Percentiles rank a stretch among this genome's conserved stretches.
Evolutionary conservation across 495 filamentous ascomycete species (phyloP).

Genomic region (Aspergillus conjunctus): DNA sequence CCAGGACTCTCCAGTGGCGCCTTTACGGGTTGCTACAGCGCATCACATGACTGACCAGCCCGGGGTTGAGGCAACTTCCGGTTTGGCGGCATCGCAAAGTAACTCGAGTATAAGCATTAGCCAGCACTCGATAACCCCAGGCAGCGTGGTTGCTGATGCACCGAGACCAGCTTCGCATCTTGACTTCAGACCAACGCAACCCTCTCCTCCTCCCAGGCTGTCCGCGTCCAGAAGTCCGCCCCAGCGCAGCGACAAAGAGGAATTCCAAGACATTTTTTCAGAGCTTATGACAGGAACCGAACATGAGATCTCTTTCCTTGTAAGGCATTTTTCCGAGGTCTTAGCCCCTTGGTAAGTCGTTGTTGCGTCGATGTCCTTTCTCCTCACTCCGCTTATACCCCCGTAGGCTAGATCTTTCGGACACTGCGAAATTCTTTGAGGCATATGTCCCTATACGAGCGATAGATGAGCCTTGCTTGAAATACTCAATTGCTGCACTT

Average conservation of each 20-base stretch:
- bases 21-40: background rate
- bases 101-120: background rate
- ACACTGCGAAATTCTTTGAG: conserved; percentile 41
- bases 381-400: conserved; percentile 11
- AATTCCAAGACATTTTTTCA: conserved; percentile 46
- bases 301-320: conserved; percentile 45
- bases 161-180: conserved; percentile 2
- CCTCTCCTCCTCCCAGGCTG: conserved; percentile 15
- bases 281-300: conserved; percentile 46
- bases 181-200: conserved; percentile 6
- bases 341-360: conserved; percentile 41
- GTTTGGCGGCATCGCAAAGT: background rate
- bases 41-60: background rate
- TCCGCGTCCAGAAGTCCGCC: conserved; percentile 27
- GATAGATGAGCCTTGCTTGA: conserved; percentile 35
- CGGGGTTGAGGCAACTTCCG: background rate
- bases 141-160: background rate
- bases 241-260: conserved; percentile 37
- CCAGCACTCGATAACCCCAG: background rate
- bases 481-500: conserved; percentile 41
- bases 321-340: conserved; percentile 39
- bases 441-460: conserved; percentile 44
- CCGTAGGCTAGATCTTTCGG: conserved; percentile 44
- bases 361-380: background rate
- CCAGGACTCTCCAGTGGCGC: background rate